Conservation (phyloP, 805 yeast genomes). For the Candida lessepsii region DNA sequence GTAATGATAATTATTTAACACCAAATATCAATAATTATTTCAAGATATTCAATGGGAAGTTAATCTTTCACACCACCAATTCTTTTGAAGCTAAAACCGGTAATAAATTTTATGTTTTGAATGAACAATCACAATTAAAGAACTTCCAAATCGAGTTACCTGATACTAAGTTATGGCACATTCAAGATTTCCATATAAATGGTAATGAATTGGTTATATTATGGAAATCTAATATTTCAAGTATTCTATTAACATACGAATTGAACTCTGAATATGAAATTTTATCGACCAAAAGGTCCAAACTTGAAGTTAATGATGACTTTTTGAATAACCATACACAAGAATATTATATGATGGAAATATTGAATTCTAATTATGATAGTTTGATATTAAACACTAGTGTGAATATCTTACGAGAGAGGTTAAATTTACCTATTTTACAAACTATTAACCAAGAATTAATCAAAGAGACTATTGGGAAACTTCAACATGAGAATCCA, state of each 20-base stretch:
- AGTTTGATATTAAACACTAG: conserved; percentile 51
- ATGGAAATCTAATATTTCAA: conserved; percentile 65
- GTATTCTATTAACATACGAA: conserved; percentile 36
- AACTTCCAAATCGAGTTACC: conserved; percentile 13
- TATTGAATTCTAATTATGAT: conserved; percentile 48
- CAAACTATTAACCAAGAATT: conserved; percentile 12
- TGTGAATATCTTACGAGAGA: conserved; percentile 47
- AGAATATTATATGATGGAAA: conserved; percentile 42
- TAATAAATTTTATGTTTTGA: conserved; percentile 7
- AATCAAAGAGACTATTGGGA: conserved; percentile 24
- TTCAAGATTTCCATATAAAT: conserved; percentile 36
- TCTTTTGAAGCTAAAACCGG: conserved; percentile 20
- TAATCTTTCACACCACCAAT: conserved; percentile 13
- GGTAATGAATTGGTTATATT: conserved; percentile 27
- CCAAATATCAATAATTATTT: conserved; percentile 4
- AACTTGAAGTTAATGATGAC: conserved; percentile 16
- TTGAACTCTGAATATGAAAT: conserved; percentile 9
- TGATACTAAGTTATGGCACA: conserved; percentile 37
- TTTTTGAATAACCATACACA: conserved; percentile 26
- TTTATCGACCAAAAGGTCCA: neutral
- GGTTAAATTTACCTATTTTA: conserved; percentile 18
- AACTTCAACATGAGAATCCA: conserved; percentile 38
- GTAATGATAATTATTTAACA: conserved; percentile 6
- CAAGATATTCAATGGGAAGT: neutral
- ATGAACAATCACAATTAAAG: neutral